Conservation (phyloP, 768 basidiomycete genomes). For the Leccinum truebloodii region DNA sequence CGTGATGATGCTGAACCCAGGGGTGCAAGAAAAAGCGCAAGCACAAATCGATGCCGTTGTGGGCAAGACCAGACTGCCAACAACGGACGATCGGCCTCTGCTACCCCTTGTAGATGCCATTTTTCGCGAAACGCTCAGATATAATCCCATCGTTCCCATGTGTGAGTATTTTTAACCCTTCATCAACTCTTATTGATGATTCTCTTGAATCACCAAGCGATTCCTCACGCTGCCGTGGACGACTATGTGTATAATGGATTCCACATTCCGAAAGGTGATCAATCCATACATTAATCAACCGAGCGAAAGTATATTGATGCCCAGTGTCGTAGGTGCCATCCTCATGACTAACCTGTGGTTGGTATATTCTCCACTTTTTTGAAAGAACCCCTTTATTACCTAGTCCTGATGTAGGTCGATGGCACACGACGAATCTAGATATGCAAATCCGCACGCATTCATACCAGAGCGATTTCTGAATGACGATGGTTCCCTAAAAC, state of each 20-base stretch:
- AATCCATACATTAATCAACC: no score
- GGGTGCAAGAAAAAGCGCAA: neutral
- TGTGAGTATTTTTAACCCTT: neutral
- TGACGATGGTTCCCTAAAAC: neutral
- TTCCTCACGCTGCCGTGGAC: neutral
- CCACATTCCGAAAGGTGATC: neutral
- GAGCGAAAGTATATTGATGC: neutral
- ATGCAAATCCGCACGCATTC: neutral
- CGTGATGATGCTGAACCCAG: no score
- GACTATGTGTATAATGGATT: no score
- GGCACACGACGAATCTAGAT: no score
- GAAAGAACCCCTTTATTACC: no score
- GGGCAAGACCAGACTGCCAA: neutral
- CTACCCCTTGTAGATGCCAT: slow-evolving; percentile 1
- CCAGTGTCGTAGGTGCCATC: neutral
- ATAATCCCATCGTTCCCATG: neutral
- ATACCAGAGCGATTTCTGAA: neutral
- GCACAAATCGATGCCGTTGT: neutral
- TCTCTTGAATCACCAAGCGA: neutral
- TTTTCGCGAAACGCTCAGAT: neutral
- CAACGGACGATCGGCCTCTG: neutral
- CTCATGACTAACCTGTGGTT: no score
- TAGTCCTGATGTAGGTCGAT: no score
- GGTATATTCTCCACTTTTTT: no score
- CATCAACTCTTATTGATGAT: neutral